Base-by-base conservation (phyloP, 768 basidiomycete genomes). In the Kwoniella newhampshirensis region DNA sequence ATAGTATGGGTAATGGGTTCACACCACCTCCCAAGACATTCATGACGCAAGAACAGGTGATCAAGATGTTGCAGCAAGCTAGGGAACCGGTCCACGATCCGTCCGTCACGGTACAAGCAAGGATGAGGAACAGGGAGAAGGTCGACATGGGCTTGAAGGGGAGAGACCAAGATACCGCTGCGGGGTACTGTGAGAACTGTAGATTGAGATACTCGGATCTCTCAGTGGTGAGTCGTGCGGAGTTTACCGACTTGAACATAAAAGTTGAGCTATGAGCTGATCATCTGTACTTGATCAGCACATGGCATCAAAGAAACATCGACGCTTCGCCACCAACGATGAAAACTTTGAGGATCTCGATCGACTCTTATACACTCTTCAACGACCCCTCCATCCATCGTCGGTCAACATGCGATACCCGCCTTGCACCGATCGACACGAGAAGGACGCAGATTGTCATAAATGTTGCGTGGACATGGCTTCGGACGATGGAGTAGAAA, bases 181-280 rank as follows among this genome's bases (percentile, higher is more conserved):
- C 93, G 4, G 96, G 96, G 4, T 98, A 97, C 77, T 99, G 96
- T 75, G 96, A 99, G 77, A 93, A 91, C 73, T 99, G 96, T 76
- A 83, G 94, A 36, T 70, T 81, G 54, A 91, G 91, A 75, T 99
- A 93, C 70, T 85, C 87, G 0, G 87, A 94, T 76, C 94, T 98
- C 67, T 83, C 83, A 59, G 77, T 79, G 64, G 94, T 96, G 66
- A 70, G 86, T 80, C 36, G 23, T 30, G 48, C 27, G 32, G 15
- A 6, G 40, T 17, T 7, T 41, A 6, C 7, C 40, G 5, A 41
- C 40, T n/a, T 7, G 40, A 5, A 6, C 40, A n/a, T 41, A 37
- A 9, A 37, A 8, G 8, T 17, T 21, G 40, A 6, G 40, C 8
- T 7, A 5, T 5, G 7, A 17, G 17, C 20, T 41, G 17, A 54